Percentiles rank a stretch among this genome's conserved stretches.
These are phyloP conservation scores for Crithidia brevicula DNA, from an alignment of 208 protist genomes.

Conservation along the genomic window DNA sequence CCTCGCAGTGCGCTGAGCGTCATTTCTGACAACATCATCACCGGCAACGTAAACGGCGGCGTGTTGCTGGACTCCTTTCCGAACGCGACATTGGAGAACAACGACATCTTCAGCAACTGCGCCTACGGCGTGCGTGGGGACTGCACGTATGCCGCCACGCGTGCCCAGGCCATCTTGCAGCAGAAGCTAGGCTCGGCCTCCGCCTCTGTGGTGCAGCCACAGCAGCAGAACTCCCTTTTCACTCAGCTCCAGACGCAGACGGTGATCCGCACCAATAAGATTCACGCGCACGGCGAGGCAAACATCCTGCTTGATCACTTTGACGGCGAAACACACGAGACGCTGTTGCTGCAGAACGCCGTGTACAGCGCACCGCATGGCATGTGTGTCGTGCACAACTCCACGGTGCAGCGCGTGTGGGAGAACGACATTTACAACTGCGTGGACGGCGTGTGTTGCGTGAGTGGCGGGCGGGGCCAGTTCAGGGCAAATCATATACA, in stretches of 20 bases:
- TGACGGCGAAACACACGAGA: slow-evolving; percentile 24
- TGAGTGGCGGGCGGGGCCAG: slow-evolving; percentile 47
- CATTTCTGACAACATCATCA: slow-evolving; percentile 61
- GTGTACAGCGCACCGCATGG: slow-evolving; percentile 70
- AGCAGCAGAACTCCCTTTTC: neutral
- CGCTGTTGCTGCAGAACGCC: slow-evolving; percentile 55
- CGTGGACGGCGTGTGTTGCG: slow-evolving; percentile 69
- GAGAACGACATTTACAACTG: slow-evolving; percentile 74
- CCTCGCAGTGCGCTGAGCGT: slow-evolving; percentile 31
- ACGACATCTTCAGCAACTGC: slow-evolving; percentile 73
- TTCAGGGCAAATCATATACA: slow-evolving; percentile 72
- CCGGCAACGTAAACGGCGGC: slow-evolving; percentile 63
- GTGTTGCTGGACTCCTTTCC: slow-evolving; percentile 59
- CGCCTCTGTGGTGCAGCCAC: slow-evolving; percentile 1
- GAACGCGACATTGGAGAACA: slow-evolving; percentile 63
- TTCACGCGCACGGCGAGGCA: slow-evolving; percentile 58
- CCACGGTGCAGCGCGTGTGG: slow-evolving; percentile 38
- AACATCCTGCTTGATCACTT: slow-evolving; percentile 69
- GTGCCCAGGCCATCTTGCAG: slow-evolving; percentile 37
- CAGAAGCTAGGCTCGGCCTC: neutral
- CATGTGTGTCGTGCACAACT: slow-evolving; percentile 62
- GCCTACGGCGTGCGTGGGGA: slow-evolving; percentile 75
- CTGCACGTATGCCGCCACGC: slow-evolving; percentile 40
- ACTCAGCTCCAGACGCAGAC: slow-evolving; percentile 20
- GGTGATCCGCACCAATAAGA: slow-evolving; percentile 49